phyloP scores from a whole-genome alignment of 2,329 filamentous ascomycete species.

The Aspergillus quadrilineatus region DNA sequence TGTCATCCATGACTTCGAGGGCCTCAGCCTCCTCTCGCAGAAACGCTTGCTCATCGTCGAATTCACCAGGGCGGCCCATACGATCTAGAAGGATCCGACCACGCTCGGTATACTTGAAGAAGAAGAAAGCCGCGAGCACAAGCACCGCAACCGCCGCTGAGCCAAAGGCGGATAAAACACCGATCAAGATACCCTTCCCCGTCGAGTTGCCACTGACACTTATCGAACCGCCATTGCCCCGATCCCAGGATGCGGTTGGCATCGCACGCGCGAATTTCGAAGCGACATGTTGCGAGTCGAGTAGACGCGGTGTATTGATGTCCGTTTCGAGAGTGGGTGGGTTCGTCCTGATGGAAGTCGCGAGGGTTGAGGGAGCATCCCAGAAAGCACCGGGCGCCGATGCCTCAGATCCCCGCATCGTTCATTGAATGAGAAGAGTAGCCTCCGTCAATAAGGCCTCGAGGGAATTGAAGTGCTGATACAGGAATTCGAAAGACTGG shows the following conservation, averaged over 20 bases:
- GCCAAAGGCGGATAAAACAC: constrained; percentile 89
- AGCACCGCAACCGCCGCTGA: constrained; percentile 82
- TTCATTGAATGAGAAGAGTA: constrained; percentile 32
- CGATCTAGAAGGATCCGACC: constrained; percentile 92
- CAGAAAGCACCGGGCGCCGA: constrained; percentile 38
- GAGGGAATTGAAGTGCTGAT: not conserved
- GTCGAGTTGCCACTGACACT: constrained; percentile 47
- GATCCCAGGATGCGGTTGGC: constrained; percentile 26
- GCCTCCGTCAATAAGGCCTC: constrained; percentile 11
- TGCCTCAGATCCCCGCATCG: constrained; percentile 42
- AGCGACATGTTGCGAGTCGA: constrained; percentile 18
- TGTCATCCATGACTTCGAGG: constrained; percentile 90
- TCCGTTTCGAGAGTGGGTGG: constrained; percentile 29
- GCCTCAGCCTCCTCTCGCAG: constrained; percentile 91
- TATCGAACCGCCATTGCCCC: constrained; percentile 24
- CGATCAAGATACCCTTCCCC: constrained; percentile 84
- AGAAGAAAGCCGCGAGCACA: constrained; percentile 79
- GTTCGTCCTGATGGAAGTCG: constrained; percentile 31
- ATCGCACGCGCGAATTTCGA: constrained; percentile 43
- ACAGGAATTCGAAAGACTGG: constrained; percentile 3
- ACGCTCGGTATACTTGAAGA: constrained; percentile 84
- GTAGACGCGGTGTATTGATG: constrained; percentile 14
- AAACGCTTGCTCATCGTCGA: constrained; percentile 96
- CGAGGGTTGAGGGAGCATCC: constrained; percentile 36
- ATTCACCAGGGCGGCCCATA: constrained; percentile 90